Evolutionary conservation across 2,329 filamentous ascomycete genomes (phyloP), one percentile per base, ranked within the genome.

Genomic region (Amphichorda felina): DNA sequence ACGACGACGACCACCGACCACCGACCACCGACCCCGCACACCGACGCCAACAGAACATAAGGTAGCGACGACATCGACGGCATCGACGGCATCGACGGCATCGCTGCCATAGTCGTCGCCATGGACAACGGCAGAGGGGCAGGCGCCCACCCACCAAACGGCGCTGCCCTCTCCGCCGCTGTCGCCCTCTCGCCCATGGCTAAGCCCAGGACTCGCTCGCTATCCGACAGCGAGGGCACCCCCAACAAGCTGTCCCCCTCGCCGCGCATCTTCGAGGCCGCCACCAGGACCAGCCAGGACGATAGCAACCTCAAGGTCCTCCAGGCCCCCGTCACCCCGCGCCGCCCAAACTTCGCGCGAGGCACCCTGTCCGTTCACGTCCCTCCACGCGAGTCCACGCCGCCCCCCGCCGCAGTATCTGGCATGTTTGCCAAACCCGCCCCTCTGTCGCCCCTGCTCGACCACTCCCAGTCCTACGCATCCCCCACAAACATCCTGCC

Each of bases 401-500:
- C 55, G 38, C 57, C 60, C 19, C 46, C 54, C 4, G 36, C 40
- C 26, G 45, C 45, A 27, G 47, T 50, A 33, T 50, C 54, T 30
- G 59, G 53, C 41, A 44, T 52, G n/a, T 54, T 56, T 38, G 53
- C 55, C 35, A 79, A 72, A 49, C 64, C 77, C n/a, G 61, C 62
- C 18, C 85, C 87, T 46, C 68, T 89, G 40, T 94, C 86, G 2
- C 87, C 88, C 13, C 87, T 93, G 55, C 72, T 91, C 43, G 87
- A 94, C 55, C 72, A 83, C 38, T 80, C 81, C 15, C 82, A 87
- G 45, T 85, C 79, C 33, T 94, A 93, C 62, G 82, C 82, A 29
- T 89, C 86, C 2, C 87, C 88, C 2, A 81, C 83, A 18, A 93
- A 88, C 36, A 82, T 94, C 32, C 70, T 96, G 7, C 89, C 89